phyloP scores from a whole-genome alignment of 441 rosid species.

The Eutrema salsugineum region DNA sequence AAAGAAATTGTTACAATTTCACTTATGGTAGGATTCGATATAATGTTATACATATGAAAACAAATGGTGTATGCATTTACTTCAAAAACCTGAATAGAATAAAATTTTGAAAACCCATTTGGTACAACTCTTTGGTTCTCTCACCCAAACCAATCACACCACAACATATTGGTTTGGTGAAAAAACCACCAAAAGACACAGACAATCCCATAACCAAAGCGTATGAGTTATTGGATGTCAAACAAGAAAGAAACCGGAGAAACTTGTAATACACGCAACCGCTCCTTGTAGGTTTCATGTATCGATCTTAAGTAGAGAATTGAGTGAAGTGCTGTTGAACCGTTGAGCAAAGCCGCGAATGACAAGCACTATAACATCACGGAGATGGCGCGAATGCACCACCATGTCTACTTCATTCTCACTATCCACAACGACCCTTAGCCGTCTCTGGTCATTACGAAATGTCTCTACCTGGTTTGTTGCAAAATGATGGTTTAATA shows the following conservation, averaged over 20 bases:
- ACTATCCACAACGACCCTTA: slow-evolving; percentile 84
- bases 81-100: neutral
- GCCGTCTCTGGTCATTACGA: slow-evolving; percentile 79
- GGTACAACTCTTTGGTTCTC: neutral
- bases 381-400: slow-evolving; percentile 77
- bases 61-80: neutral
- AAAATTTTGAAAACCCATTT: neutral
- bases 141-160: neutral
- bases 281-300: slow-evolving; percentile 30
- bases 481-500: neutral
- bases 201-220: neutral
- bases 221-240: neutral
- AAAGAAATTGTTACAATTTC: neutral
- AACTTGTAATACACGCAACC: neutral
- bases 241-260: neutral
- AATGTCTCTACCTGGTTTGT: slow-evolving; percentile 71
- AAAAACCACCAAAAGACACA: neutral
- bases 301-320: slow-evolving; percentile 88
- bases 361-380: slow-evolving; percentile 79
- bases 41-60: neutral
- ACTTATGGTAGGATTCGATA: neutral
- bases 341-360: slow-evolving; percentile 94
- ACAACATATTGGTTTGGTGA: neutral
- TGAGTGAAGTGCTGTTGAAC: slow-evolving; percentile 96
- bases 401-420: slow-evolving; percentile 80